A percentile compares a stretch with the other conserved stretches of the same genome.
These are phyloP conservation scores for Novymonas esmeraldas DNA, from an alignment of 208 protist species.

Conservation along the genomic window DNA sequence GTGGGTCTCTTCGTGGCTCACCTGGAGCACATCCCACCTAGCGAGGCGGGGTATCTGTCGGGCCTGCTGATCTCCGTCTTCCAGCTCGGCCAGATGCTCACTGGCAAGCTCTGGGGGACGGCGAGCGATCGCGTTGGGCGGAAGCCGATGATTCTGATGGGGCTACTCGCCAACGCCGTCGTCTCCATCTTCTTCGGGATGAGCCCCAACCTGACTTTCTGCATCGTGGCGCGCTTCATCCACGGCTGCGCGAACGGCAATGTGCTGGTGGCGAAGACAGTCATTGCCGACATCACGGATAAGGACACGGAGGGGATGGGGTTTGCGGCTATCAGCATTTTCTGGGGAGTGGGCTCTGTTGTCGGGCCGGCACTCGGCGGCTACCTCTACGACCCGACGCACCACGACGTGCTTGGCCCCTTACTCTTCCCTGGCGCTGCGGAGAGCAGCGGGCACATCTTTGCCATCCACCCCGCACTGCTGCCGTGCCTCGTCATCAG, in stretches of 20 bases:
- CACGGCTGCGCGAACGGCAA: constrained; percentile 82
- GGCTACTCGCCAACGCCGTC: constrained; percentile 50
- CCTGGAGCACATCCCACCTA: constrained; percentile 33
- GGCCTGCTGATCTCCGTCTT: constrained; percentile 55
- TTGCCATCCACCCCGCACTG: constrained; percentile 45
- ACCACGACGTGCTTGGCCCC: constrained; percentile 29
- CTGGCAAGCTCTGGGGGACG: constrained; percentile 50
- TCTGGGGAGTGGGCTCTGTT: constrained; percentile 61
- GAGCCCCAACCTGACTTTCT: constrained; percentile 51
- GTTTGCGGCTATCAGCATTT: constrained; percentile 97
- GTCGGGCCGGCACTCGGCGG: constrained; percentile 67
- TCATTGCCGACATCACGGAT: constrained; percentile 80
- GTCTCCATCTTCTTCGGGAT: constrained; percentile 71
- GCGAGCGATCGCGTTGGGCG: constrained; percentile 50
- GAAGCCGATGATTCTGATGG: constrained; percentile 53
- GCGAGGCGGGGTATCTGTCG: constrained; percentile 58
- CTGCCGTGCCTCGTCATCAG: constrained; percentile 40
- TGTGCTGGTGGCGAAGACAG: constrained; percentile 76
- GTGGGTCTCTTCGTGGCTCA: constrained; percentile 53
- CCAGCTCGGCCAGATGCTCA: constrained; percentile 53
- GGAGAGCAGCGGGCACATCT: constrained; percentile 34
- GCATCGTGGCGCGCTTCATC: constrained; percentile 63
- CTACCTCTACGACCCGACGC: constrained; percentile 63
- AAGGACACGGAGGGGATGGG: constrained; percentile 77
- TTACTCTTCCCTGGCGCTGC: constrained; percentile 24